Percentiles rank a stretch among this genome's conserved stretches.
Evolutionary conservation across 2,329 filamentous ascomycete species (phyloP).

Genomic region (Colletotrichum sojae): DNA sequence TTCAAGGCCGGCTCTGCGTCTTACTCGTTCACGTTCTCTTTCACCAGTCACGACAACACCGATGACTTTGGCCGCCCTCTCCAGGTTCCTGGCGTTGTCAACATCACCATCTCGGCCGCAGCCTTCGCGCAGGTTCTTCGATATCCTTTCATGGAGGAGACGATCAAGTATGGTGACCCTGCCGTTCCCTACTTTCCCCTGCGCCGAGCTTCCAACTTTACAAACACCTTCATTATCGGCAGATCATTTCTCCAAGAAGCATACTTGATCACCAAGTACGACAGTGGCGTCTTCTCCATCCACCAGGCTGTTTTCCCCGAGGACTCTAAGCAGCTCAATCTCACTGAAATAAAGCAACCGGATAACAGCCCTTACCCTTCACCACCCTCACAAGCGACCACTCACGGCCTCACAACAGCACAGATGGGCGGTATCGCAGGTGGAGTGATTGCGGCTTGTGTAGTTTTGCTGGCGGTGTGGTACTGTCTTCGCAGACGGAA

Average conservation of each 20-base stretch:
- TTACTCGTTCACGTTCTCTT: constrained; percentile 69
- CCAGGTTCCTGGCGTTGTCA: constrained; percentile 65
- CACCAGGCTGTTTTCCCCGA: constrained; percentile 69
- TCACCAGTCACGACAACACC: constrained; percentile 69
- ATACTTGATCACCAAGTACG: constrained; percentile 71
- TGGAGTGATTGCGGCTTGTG: constrained; percentile 52
- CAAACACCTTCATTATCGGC: constrained; percentile 70
- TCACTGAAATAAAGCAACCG: constrained; percentile 59
- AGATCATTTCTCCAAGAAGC: constrained; percentile 80
- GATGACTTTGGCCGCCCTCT: constrained; percentile 66
- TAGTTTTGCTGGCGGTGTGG: constrained; percentile 49
- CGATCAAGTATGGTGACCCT: constrained; percentile 60
- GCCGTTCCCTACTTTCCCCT: constrained; percentile 76
- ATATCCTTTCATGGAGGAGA: constrained; percentile 62
- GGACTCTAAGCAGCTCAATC: constrained; percentile 56
- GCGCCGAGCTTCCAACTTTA: constrained; percentile 64
- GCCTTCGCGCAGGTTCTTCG: constrained; percentile 66
- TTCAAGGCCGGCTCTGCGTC: constrained; percentile 58
- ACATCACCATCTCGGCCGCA: constrained; percentile 67
- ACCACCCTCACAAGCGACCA: constrained; percentile 45
- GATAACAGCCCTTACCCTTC: constrained; percentile 63
- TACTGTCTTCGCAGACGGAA: constrained; percentile 53
- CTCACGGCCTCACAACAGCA: constrained; percentile 53
- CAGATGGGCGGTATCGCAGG: constrained; percentile 64
- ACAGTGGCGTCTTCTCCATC: constrained; percentile 66